Evolutionary conservation across 2,329 filamentous ascomycete species (phyloP), one percentile per base, ranked within the genome.

Genomic region (Colletotrichum liriopes): DNA sequence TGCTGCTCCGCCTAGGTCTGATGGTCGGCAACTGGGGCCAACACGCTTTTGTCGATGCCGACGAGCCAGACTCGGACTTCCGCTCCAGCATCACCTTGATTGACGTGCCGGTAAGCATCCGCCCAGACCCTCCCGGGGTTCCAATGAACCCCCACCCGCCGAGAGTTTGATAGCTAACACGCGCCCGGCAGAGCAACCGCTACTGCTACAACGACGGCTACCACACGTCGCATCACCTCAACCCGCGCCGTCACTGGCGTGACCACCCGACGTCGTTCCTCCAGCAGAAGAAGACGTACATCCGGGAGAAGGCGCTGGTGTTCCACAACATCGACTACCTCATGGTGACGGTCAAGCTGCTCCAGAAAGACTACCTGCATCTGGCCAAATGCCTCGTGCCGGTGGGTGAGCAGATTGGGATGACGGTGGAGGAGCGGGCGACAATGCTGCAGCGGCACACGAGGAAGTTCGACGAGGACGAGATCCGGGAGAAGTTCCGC

Each of bases 21-120:
- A 96, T 95, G 93, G 86, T 93, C 9, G 93, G 93, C 1, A 96
- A 96, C 78, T 96, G 93, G 93, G 93, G 93, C 4, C 93, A 96
- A 79, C 93, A 96, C 79, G 93, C 93, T 1, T 91, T 96, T 74
- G 93, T 96, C 8, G 93, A 96, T 76, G 89, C 91, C 26, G 84
- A 90, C 16, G 91, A 94, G 75, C 93, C 93, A 0, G 89, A 93
- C 77, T 95, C 93, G 0, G 93, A 96, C 78, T 95, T 91, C 77
- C 87, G 93, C 45, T 94, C 92, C 0, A 95, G 93, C 79, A 93
- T 95, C 75, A 95, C 93, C 0, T 79, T 96, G 32, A 91, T 96
- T 66, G 93, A 96, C 77, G 93, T 95, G 8, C 86, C 92, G 8
- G 93, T 94, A 86, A 83, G 91, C 83, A n/a, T 39, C 11, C 39